Conservation (phyloP, 805 yeast genomes). For the Pichia insulana region DNA sequence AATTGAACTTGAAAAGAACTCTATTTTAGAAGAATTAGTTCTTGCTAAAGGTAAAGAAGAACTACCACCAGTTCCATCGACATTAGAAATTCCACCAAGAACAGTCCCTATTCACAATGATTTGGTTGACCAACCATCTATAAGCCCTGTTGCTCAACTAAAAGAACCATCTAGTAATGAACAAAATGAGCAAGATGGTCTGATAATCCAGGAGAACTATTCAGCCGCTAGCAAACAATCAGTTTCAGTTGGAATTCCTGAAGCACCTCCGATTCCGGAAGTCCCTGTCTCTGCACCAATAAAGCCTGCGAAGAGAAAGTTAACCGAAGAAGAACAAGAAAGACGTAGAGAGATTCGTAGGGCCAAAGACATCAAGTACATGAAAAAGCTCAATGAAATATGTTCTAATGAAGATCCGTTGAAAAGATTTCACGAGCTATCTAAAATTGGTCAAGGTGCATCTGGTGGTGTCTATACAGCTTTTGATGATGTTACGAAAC, state of each 20-base stretch:
- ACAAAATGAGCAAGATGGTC: not conserved
- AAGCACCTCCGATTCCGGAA: slow-evolving; percentile 16
- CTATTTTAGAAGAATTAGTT: slow-evolving; percentile 1
- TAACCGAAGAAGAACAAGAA: slow-evolving; percentile 51
- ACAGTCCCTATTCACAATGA: not conserved
- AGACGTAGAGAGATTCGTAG: slow-evolving; percentile 74
- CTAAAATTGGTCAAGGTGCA: slow-evolving; percentile 96
- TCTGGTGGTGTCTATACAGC: slow-evolving; percentile 96
- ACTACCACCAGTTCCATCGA: slow-evolving; percentile 6
- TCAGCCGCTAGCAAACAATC: not conserved
- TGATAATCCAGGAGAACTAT: not conserved
- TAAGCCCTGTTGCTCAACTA: not conserved
- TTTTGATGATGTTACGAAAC: slow-evolving; percentile 43
- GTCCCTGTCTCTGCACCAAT: slow-evolving; percentile 3
- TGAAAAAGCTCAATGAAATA: slow-evolving; percentile 61
- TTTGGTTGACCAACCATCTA: not conserved
- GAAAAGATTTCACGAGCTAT: slow-evolving; percentile 52
- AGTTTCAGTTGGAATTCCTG: slow-evolving; percentile 5
- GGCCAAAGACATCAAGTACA: slow-evolving; percentile 60
- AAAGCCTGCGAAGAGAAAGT: slow-evolving; percentile 17
- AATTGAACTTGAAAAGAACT: slow-evolving; percentile 3
- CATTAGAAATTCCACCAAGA: not conserved
- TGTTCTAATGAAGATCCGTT: slow-evolving; percentile 85
- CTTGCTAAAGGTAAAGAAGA: slow-evolving; percentile 4
- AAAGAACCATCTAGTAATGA: not conserved